phyloP scores from a whole-genome alignment of 192 early-diverging fungal species.

The Geosiphon pyriformis region DNA sequence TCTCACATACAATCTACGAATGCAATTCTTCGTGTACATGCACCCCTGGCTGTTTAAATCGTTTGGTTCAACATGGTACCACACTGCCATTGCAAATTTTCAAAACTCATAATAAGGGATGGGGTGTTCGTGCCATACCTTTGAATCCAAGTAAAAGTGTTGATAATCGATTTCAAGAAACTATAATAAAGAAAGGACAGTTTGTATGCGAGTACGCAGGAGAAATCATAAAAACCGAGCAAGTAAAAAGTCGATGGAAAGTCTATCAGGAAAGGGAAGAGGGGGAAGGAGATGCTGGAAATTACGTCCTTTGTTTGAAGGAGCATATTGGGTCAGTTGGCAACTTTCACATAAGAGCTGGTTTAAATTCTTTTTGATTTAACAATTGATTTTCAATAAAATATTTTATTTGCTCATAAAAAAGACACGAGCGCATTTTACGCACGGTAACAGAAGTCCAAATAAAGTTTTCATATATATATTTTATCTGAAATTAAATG shows the following conservation, averaged over 20 bases:
- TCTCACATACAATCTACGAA: conserved; percentile 3
- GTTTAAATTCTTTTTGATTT: not conserved
- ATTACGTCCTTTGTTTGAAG: conserved; percentile 19
- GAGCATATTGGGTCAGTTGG: conserved; percentile 11
- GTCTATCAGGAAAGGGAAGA: not conserved
- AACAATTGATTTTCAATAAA: no score
- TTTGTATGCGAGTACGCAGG: conserved; percentile 24
- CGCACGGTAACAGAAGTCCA: conserved; percentile 12
- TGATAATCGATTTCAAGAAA: not conserved
- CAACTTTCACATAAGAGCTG: not conserved
- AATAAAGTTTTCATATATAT: not conserved
- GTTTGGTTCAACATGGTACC: conserved; percentile 10
- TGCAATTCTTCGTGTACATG: conserved; percentile 18
- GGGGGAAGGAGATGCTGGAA: not conserved
- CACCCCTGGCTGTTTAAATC: not conserved
- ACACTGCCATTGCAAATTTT: conserved; percentile 9
- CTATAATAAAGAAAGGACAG: conserved; percentile 2
- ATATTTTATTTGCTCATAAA: not conserved
- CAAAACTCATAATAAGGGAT: not conserved
- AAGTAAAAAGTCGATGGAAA: conserved; percentile 8
- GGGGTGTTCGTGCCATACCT: conserved; percentile 6
- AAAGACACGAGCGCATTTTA: conserved; percentile 12
- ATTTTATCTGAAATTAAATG: not conserved
- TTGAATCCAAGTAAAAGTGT: not conserved
- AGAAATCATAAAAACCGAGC: conserved; percentile 18